A percentile compares a stretch with the other conserved stretches of the same genome.
phyloP scores from a whole-genome alignment of 1,284 basidiomycete genomes.

The Trichosporon coremiiforme region DNA sequence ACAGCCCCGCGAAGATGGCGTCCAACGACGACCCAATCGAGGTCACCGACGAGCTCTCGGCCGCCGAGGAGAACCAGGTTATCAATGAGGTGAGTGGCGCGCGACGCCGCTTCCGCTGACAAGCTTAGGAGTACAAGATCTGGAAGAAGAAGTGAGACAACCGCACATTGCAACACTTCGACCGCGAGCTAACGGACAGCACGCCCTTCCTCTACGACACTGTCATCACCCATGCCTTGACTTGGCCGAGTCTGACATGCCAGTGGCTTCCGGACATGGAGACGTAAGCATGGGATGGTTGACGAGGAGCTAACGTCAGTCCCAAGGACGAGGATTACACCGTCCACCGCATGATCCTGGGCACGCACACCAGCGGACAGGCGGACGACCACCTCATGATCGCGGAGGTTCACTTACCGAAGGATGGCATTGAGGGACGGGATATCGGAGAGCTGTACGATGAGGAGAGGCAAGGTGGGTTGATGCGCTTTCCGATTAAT shows the following conservation, averaged over 20 bases:
- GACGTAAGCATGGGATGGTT: conserved; percentile 62
- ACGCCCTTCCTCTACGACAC: conserved; percentile 96
- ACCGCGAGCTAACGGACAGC: conserved; percentile 37
- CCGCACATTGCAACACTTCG: not conserved
- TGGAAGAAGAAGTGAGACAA: conserved; percentile 74
- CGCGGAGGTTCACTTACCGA: conserved; percentile 89
- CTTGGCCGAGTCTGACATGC: conserved; percentile 97
- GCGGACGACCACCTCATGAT: conserved; percentile 96
- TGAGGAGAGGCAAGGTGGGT: conserved; percentile 75
- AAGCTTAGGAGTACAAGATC: conserved; percentile 60
- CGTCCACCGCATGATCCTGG: conserved; percentile 88
- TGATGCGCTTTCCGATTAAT: not conserved
- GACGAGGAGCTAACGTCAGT: conserved; percentile 31
- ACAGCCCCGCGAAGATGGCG: conserved; percentile 35
- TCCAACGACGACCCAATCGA: conserved; percentile 47
- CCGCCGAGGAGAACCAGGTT: conserved; percentile 71
- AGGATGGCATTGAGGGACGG: conserved; percentile 64
- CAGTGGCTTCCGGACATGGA: conserved; percentile 99
- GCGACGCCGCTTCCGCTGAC: conserved; percentile 21
- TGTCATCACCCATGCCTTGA: conserved; percentile 94
- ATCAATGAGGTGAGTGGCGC: conserved; percentile 76
- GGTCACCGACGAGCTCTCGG: conserved; percentile 63
- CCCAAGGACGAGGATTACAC: conserved; percentile 88
- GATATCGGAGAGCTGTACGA: conserved; percentile 79
- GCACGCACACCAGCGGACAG: conserved; percentile 96